These are phyloP conservation scores for Trifolium pratense DNA, from an alignment of 306 rosid genomes.

Conservation along the genomic window DNA sequence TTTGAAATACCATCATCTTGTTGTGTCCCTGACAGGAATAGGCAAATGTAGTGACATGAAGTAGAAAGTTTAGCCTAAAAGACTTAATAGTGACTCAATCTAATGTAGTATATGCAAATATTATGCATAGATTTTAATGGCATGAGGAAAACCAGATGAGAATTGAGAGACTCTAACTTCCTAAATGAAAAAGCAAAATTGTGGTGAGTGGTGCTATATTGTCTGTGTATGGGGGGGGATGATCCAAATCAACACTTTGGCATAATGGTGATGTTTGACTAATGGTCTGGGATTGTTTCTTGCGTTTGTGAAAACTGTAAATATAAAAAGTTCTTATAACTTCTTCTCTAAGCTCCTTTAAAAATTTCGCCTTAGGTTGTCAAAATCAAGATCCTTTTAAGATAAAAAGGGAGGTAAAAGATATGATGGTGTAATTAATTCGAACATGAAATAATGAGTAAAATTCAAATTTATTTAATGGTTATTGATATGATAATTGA, in stretches of 20 bases:
- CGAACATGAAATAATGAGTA: neutral
- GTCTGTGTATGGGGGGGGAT: neutral
- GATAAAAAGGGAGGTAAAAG: neutral
- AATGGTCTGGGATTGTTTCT: neutral
- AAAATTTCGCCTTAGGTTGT: neutral
- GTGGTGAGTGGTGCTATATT: neutral
- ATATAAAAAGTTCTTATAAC: neutral
- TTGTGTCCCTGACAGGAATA: neutral
- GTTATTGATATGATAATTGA: neutral
- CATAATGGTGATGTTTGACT: neutral
- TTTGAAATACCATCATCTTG: slow-evolving; percentile 13
- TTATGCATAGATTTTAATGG: neutral
- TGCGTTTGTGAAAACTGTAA: neutral
- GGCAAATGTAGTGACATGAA: neutral
- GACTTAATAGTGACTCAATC: neutral
- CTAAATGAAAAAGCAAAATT: neutral
- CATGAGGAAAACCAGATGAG: neutral
- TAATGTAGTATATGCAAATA: neutral
- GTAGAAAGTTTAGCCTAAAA: neutral
- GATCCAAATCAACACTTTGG: neutral
- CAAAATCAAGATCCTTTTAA: neutral
- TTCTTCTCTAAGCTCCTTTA: neutral
- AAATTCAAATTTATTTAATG: neutral
- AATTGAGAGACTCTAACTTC: neutral
- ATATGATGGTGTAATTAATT: neutral